A percentile compares a stretch with the other conserved stretches of the same genome.
phyloP scores from a whole-genome alignment of 2,329 filamentous ascomycete genomes.

The Hypoxylon sp. region DNA sequence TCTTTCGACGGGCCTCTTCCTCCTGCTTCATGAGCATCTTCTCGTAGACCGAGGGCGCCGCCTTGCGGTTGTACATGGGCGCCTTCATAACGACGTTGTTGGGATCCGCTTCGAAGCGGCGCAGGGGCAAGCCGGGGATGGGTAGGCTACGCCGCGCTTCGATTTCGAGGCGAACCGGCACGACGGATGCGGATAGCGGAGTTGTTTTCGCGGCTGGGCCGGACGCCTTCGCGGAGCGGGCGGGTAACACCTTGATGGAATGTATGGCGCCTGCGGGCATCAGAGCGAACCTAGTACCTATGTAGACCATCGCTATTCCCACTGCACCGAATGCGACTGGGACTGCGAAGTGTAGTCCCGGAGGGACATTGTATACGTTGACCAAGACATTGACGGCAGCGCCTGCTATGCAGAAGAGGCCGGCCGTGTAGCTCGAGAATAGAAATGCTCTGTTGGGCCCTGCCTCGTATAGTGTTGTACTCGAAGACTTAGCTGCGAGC shows the following conservation, averaged over 20 bases:
- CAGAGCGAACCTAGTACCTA: slow-evolving; percentile 73
- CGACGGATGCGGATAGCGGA: slow-evolving; percentile 25
- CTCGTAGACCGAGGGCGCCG: slow-evolving; percentile 47
- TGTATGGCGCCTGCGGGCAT: slow-evolving; percentile 72
- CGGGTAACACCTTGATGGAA: slow-evolving; percentile 68
- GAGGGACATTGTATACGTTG: slow-evolving; percentile 65
- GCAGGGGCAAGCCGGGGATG: slow-evolving; percentile 64
- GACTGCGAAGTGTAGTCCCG: slow-evolving; percentile 70
- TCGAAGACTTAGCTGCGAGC: slow-evolving; percentile 68
- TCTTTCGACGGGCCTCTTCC: slow-evolving; percentile 58
- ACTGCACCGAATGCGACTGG: slow-evolving; percentile 70
- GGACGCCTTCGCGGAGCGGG: slow-evolving; percentile 15
- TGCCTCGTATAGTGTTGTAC: slow-evolving; percentile 75
- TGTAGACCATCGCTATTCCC: slow-evolving; percentile 71
- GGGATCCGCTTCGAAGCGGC: slow-evolving; percentile 60
- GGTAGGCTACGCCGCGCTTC: slow-evolving; percentile 62
- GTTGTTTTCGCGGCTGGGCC: slow-evolving; percentile 32
- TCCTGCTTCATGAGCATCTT: slow-evolving; percentile 53
- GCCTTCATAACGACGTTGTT: slow-evolving; percentile 57
- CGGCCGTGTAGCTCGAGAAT: slow-evolving; percentile 70
- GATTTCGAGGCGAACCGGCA: slow-evolving; percentile 67
- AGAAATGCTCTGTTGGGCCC: slow-evolving; percentile 76
- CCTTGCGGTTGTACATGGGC: slow-evolving; percentile 53
- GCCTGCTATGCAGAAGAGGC: slow-evolving; percentile 67
- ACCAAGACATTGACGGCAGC: slow-evolving; percentile 66